Conservation (phyloP, 306 rosid species). For the Medicago lupulina region DNA sequence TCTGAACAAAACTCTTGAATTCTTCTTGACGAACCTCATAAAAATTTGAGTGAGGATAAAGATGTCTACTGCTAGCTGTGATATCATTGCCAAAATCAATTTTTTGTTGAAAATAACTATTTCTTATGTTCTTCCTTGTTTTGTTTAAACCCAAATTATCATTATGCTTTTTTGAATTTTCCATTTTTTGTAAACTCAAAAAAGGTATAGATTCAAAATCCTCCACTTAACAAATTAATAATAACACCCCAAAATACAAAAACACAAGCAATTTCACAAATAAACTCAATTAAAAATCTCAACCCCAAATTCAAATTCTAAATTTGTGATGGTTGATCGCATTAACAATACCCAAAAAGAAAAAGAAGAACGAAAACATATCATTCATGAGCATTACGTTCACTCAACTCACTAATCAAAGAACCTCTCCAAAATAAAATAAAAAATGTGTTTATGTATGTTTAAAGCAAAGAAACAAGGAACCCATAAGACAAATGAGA, state of each 20-base stretch:
- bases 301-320: too few relatives aligned
- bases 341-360: neutral
- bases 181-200: neutral
- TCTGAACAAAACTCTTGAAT: slow-evolving; percentile 76
- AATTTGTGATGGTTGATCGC: too few relatives aligned
- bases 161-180: neutral
- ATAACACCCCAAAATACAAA: too few relatives aligned
- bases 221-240: too few relatives aligned
- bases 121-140: neutral
- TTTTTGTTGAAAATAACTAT: slow-evolving; percentile 70
- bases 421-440: too few relatives aligned
- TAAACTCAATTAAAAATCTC: too few relatives aligned
- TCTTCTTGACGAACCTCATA: slow-evolving; percentile 58
- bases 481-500: neutral
- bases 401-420: neutral
- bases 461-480: neutral
- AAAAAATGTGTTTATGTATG: neutral
- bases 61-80: neutral
- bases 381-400: too few relatives aligned
- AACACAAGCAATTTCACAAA: too few relatives aligned
- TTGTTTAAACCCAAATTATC: neutral
- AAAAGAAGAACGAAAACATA: too few relatives aligned
- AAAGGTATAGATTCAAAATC: too few relatives aligned
- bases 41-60: neutral
- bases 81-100: slow-evolving; percentile 44